phyloP scores from a whole-genome alignment of 139 green algal genomes.

The Spirogloea muscicola region DNA sequence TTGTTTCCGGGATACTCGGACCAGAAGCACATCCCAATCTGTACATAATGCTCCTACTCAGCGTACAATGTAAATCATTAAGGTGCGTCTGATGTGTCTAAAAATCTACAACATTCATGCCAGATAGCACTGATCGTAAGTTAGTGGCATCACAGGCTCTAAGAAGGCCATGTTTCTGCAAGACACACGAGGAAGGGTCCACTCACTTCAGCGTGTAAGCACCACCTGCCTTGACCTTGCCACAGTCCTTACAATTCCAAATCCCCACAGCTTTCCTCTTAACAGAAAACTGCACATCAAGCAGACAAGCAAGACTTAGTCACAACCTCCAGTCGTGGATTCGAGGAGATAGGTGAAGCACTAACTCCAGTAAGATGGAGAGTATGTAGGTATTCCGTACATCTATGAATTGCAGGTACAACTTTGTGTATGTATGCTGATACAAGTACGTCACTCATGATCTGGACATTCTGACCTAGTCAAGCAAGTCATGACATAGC shows the following conservation, averaged over 20 bases:
- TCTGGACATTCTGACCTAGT: too few species aligned
- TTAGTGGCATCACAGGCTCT: background rate
- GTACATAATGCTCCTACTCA: background rate
- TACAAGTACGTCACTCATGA: too few species aligned
- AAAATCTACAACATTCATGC: background rate
- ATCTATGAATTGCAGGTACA: too few species aligned
- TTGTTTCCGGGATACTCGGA: conserved; percentile 4
- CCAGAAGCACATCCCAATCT: conserved; percentile 4
- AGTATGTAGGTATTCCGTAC: too few species aligned
- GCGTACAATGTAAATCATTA: conserved; percentile 31
- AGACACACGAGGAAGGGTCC: background rate
- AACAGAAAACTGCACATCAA: conserved; percentile 69
- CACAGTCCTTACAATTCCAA: conserved; percentile 95
- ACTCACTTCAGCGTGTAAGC: conserved; percentile 72
- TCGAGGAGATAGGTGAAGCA: background rate
- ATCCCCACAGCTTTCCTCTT: conserved; percentile 93
- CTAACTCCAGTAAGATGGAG: background rate
- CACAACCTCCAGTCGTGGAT: conserved; percentile 3
- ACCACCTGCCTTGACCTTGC: conserved; percentile 87
- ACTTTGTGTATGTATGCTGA: too few species aligned
- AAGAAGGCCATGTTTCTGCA: background rate
- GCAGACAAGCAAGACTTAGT: background rate
- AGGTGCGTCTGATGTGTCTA: conserved; percentile 6
- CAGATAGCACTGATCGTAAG: background rate
- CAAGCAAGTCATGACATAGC: too few species aligned